A percentile compares a stretch with the other conserved stretches of the same genome.
Evolutionary conservation across 768 basidiomycete genomes (phyloP).

Genomic region (Termitomyces sp.): DNA sequence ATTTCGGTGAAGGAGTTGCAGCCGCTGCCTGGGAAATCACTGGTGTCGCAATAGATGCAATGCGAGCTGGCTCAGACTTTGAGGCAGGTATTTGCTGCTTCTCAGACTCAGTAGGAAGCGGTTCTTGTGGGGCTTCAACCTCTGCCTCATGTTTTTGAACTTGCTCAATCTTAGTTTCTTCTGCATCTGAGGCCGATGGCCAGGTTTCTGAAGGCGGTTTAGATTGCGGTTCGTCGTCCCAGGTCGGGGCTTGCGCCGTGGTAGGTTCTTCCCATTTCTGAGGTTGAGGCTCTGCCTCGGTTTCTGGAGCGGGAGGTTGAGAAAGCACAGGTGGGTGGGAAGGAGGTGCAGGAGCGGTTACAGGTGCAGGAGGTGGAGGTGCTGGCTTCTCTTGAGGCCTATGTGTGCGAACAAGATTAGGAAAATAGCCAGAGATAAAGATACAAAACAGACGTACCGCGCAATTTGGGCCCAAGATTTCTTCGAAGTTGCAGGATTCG

Average conservation of each 20-base stretch:
- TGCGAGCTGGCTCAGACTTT: slow-evolving; percentile 30
- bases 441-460: slow-evolving; percentile 37
- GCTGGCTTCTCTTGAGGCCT: slow-evolving; percentile 66
- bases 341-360: slow-evolving; percentile 18
- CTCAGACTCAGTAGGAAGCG: slow-evolving; percentile 23
- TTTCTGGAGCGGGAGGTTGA: slow-evolving; percentile 24
- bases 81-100: slow-evolving; percentile 19
- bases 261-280: slow-evolving; percentile 70
- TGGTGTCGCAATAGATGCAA: slow-evolving; percentile 24
- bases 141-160: slow-evolving; percentile 22
- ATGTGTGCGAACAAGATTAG: neutral
- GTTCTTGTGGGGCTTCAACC: slow-evolving; percentile 24
- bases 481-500: slow-evolving; percentile 69
- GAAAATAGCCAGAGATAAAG: slow-evolving; percentile 1
- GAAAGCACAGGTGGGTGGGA: slow-evolving; percentile 23
- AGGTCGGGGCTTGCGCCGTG: slow-evolving; percentile 58
- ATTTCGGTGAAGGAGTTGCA: slow-evolving; percentile 43
- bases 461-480: slow-evolving; percentile 86
- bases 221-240: slow-evolving; percentile 62
- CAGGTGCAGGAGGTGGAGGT: slow-evolving; percentile 33
- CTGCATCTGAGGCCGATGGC: slow-evolving; percentile 23
- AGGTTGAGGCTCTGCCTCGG: slow-evolving; percentile 27
- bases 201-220: slow-evolving; percentile 31
- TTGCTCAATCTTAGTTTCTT: slow-evolving; percentile 13
- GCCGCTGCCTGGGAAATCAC: slow-evolving; percentile 28